A percentile compares a stretch with the other conserved stretches of the same genome.
Conservation (phyloP, 371 early-diverging fungal species). For the Coemansia sp. region DNA sequence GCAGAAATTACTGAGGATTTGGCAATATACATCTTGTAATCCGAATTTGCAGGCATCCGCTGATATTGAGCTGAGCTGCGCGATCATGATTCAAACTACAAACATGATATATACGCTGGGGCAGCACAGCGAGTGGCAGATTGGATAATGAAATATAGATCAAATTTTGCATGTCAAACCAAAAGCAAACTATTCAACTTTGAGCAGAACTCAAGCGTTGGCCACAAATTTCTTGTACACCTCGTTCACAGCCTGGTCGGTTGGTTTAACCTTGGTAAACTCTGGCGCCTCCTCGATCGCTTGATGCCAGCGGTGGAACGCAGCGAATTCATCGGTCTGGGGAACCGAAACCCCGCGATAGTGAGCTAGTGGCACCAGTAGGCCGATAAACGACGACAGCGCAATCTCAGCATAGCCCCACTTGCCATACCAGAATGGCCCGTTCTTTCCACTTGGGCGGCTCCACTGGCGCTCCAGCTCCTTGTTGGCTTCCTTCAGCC, state of each 20-base stretch:
- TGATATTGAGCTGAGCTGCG: too few species aligned
- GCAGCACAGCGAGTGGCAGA: too few species aligned
- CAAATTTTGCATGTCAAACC: too few species aligned
- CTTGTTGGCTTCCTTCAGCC: conserved; percentile 45
- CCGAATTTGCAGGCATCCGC: too few species aligned
- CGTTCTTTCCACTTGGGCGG: conserved; percentile 43
- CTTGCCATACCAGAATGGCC: conserved; percentile 64
- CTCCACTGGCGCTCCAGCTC: conserved; percentile 53
- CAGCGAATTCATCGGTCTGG: conserved; percentile 38
- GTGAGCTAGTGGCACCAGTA: conserved; percentile 33
- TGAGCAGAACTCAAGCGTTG: not conserved
- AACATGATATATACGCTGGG: too few species aligned
- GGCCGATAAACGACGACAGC: conserved; percentile 55
- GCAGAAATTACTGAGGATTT: too few species aligned
- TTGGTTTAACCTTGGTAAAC: conserved; percentile 18
- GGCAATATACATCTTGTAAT: too few species aligned
- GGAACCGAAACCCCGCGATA: conserved; percentile 28
- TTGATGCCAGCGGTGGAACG: conserved; percentile 21
- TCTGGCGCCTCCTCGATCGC: conserved; percentile 17
- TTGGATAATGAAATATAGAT: too few species aligned
- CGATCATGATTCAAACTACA: too few species aligned
- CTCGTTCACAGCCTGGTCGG: conserved; percentile 2
- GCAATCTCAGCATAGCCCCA: conserved; percentile 64
- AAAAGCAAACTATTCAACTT: too few species aligned
- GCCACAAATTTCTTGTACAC: conserved; percentile 20